These are phyloP conservation scores for Annulohypoxylon maeteangense DNA, from an alignment of 495 filamentous ascomycete genomes.

Conservation along the genomic window DNA sequence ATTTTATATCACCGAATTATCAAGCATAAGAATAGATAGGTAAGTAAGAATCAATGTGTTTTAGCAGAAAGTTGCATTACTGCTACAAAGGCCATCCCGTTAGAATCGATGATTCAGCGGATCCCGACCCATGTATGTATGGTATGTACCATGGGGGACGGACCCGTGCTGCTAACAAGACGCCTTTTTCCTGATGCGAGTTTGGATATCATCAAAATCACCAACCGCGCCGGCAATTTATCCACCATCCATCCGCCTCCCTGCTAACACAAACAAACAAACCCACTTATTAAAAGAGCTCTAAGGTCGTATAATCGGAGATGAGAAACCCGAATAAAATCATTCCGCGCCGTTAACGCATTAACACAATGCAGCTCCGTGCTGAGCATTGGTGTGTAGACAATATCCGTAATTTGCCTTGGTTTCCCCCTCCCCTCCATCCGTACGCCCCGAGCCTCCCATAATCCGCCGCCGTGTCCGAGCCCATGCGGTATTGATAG, in stretches of 20 bases:
- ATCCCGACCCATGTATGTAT: not conserved
- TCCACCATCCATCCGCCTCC: not conserved
- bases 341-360: not conserved
- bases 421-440: not conserved
- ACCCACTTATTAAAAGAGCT: not conserved
- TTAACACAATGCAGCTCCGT: not conserved
- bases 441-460: not conserved
- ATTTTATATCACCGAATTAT: not conserved
- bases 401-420: not conserved
- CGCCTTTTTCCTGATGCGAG: not conserved
- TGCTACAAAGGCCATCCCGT: not conserved
- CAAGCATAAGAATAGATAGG: not conserved
- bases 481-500: not conserved
- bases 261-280: not conserved
- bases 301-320: not conserved
- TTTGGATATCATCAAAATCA: not conserved
- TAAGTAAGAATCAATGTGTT: not conserved
- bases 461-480: not conserved
- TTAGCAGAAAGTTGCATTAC: not conserved
- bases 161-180: not conserved
- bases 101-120: not conserved
- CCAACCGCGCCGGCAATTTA: not conserved
- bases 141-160: not conserved
- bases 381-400: slow-evolving; percentile 1
- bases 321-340: not conserved